Percentiles rank a stretch among this genome's conserved stretches.
Evolutionary conservation across 345 rosid species (phyloP).

Genomic region (Dovyalis caffra): DNA sequence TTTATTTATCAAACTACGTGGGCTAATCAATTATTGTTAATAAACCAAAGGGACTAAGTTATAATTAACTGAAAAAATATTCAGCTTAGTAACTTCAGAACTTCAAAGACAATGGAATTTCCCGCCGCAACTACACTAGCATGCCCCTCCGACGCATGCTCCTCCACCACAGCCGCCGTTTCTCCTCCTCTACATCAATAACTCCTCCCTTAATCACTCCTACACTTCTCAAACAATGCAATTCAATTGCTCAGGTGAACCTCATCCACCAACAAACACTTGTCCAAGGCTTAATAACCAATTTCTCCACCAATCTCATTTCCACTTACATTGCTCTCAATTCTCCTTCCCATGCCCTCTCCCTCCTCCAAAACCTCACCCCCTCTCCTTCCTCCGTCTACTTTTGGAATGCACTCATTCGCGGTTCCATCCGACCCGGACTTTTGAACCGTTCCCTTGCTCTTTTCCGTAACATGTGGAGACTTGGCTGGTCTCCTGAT

Average conservation of each 20-base stretch:
- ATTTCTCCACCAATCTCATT: conserved; percentile 50
- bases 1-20: too few species aligned
- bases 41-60: too few species aligned
- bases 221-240: conserved; percentile 57
- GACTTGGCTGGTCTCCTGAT: conserved; percentile 66
- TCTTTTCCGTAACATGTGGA: conserved; percentile 44
- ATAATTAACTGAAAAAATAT: too few species aligned
- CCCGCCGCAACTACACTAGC: background rate
- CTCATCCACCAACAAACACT: conserved; percentile 66
- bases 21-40: too few species aligned
- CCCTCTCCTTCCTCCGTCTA: conserved; percentile 53
- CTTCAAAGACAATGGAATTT: too few species aligned
- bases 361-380: conserved; percentile 49
- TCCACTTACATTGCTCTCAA: conserved; percentile 62
- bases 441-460: conserved; percentile 34
- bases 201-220: conserved; percentile 27
- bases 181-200: conserved; percentile 6
- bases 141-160: conserved; percentile 5
- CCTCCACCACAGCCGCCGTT: background rate
- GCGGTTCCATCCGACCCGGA: conserved; percentile 39
- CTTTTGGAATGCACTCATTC: conserved; percentile 76
- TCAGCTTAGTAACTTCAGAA: too few species aligned
- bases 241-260: conserved; percentile 44
- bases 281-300: conserved; percentile 42
- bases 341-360: conserved; percentile 42